Conservation (phyloP, 257 asterid genomes). For the Penstemon eatonii region DNA sequence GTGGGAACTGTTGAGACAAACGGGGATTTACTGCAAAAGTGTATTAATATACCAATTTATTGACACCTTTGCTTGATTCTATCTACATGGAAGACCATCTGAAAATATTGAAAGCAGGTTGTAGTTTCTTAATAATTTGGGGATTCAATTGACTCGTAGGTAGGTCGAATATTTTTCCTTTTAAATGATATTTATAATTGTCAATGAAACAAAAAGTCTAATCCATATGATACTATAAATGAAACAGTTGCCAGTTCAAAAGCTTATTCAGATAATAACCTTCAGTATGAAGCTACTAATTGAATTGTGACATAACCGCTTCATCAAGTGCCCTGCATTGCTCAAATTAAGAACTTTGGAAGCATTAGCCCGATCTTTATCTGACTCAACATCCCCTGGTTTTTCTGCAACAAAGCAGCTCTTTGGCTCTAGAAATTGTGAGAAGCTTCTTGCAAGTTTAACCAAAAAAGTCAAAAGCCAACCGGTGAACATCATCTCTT, state of each 20-base stretch:
- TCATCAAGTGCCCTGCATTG: neutral
- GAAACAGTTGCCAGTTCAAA: too few relatives aligned
- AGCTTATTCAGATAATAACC: neutral
- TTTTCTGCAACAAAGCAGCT: neutral
- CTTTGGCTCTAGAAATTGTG: neutral
- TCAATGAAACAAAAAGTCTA: too few relatives aligned
- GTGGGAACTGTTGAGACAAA: slow-evolving; percentile 1
- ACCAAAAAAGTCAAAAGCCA: neutral
- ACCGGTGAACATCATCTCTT: neutral
- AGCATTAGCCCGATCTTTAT: neutral
- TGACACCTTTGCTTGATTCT: slow-evolving; percentile 3
- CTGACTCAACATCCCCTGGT: neutral
- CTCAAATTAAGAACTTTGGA: neutral
- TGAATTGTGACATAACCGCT: neutral
- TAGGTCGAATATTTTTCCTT: too few relatives aligned
- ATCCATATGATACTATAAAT: too few relatives aligned
- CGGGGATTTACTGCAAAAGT: slow-evolving; percentile 9
- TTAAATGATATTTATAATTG: too few relatives aligned
- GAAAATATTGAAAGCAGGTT: too few relatives aligned
- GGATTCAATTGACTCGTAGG: too few relatives aligned
- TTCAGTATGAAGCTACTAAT: neutral
- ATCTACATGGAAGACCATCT: slow-evolving; percentile 10
- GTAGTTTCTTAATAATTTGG: too few relatives aligned
- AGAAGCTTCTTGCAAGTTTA: neutral
- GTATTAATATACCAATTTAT: neutral